Evolutionary conservation across 768 basidiomycete species (phyloP).

Genomic region (Phylloporus sp.): DNA sequence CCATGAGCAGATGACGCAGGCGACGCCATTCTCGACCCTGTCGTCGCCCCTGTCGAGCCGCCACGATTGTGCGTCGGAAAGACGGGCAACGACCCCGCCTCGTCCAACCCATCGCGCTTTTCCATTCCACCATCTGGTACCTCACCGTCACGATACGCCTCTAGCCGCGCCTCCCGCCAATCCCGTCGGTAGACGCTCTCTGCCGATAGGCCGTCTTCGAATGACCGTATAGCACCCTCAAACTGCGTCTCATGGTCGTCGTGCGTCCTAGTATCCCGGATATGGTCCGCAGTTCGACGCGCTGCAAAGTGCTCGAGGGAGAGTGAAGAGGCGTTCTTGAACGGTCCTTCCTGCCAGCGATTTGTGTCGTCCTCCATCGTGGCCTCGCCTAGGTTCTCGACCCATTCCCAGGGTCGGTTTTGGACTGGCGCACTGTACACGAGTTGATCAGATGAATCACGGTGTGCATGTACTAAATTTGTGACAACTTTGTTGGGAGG

Average conservation of each 20-base stretch:
- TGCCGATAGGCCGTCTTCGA: slow-evolving; percentile 60
- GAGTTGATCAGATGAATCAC: slow-evolving; percentile 50
- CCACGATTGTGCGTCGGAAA: slow-evolving; percentile 17
- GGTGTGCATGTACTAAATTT: slow-evolving; percentile 56
- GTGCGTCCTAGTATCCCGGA: background rate
- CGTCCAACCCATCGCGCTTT: slow-evolving; percentile 29
- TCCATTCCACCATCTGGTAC: slow-evolving; percentile 5
- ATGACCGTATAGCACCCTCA: slow-evolving; percentile 49
- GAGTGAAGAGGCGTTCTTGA: slow-evolving; percentile 68
- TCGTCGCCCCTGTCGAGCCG: slow-evolving; percentile 8
- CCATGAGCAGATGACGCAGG: slow-evolving; percentile 44
- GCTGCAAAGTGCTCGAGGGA: slow-evolving; percentile 71
- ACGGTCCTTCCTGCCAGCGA: slow-evolving; percentile 38
- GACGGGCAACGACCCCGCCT: slow-evolving; percentile 25
- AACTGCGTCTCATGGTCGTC: slow-evolving; percentile 27
- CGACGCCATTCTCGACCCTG: slow-evolving; percentile 40
- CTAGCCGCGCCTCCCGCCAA: slow-evolving; percentile 68
- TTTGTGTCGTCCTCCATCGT: slow-evolving; percentile 42
- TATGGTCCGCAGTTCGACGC: slow-evolving; percentile 59
- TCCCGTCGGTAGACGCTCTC: slow-evolving; percentile 71
- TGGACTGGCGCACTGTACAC: slow-evolving; percentile 51
- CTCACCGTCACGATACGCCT: slow-evolving; percentile 13
- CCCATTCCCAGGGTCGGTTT: slow-evolving; percentile 86
- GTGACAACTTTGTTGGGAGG: slow-evolving; percentile 49
- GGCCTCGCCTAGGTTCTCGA: slow-evolving; percentile 61